Base-by-base conservation (phyloP, 345 rosid species). In the Eucalyptus regnans region DNA sequence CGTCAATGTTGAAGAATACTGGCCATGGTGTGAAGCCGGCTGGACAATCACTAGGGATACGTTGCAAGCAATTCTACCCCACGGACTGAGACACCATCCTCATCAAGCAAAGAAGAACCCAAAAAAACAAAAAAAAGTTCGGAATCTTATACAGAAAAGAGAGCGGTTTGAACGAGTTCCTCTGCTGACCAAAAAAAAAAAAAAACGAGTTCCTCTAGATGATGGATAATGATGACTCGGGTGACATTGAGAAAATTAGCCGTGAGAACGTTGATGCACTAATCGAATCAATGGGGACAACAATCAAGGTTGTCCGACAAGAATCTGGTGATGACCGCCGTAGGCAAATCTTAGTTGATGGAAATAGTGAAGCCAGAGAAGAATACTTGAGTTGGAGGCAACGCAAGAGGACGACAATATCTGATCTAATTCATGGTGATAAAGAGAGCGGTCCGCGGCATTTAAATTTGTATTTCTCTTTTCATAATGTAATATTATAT, bases 351-450 rank as follows among this genome's bases (percentile, higher is more conserved):
- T 56, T 56, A 56, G 1, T 56, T 9, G 62, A 23, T 56, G 62
- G 62, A 56, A 56, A 56, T 56, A 56, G 12, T 56, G 27, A 23
- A 56, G 27, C 12, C 3, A 22, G 6, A 23, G 62, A 56, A 56
- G 62, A 56, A 6, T 56, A 56, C 37, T 41, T 56, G 12, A 56
- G 29, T 23, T 56, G 0, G 62, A 56, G 62, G 62, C 12, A 18
- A 3, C 1, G 4, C 2, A 22, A 0, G 60, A 54, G 27, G 12
- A 56, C 0, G 0, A 22, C 27, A 56, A 56, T 56, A 23, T 56
- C 62, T 56, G 0, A 20, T 56, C 2, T 1, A 3, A 56, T 56
- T 56, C 29, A 22, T 0, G 12, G 62, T 56, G 12, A 22, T 0
- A 22, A 5, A 56, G 60, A 22, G 0, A 20, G 9, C 23, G 4